Evolutionary conservation across 768 basidiomycete species (phyloP), one percentile per base, ranked within the genome.

Genomic region (Mrakia blollopis): DNA sequence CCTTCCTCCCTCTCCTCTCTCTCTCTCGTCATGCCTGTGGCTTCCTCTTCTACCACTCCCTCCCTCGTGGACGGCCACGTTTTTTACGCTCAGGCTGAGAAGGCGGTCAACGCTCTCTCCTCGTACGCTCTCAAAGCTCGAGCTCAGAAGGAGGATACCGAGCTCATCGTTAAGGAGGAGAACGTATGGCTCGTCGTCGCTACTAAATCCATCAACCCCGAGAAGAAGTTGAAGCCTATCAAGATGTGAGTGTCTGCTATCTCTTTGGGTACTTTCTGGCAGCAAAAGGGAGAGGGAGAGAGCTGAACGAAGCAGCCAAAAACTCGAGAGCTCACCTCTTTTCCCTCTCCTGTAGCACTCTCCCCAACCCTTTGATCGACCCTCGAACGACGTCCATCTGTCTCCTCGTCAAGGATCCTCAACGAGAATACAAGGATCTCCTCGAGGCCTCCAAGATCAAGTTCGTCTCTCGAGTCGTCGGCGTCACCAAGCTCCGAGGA

Each of bases 341-440:
- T 0, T 41, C 32, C 39, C 54, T 35, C 35, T 32, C 71, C 73
- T 37, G 30, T 32, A 90, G 93, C 76, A 90, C 91, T 8, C 87
- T 99, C 63, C 88, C 88, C 54, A 87, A 97, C 82, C 91, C 91
- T 44, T 84, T 93, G 78, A 88, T 92, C 81, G 94, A 92, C 86
- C 96, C 91, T 18, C 89, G 91, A 71, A 89, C 87, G 21, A 89
- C 89, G 9, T 84, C 91, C 14, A 87, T 99, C 71, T 98, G 95
- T 83, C 86, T 99, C 71, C 91, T 99, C 84, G 91, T 91, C 71
- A 98, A 98, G 85, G 93, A 96, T 83, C 96, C 96, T 1, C 96
- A 98, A 81, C 87, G 96, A 63, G 88, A 93, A 82, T 99, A 98
- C 87, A 99, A 99, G 84, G 93, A 96, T 82, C 89, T 97, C 16